Base-by-base conservation (phyloP, 2,329 filamentous ascomycete species). In the Neofusicoccum sp. region DNA sequence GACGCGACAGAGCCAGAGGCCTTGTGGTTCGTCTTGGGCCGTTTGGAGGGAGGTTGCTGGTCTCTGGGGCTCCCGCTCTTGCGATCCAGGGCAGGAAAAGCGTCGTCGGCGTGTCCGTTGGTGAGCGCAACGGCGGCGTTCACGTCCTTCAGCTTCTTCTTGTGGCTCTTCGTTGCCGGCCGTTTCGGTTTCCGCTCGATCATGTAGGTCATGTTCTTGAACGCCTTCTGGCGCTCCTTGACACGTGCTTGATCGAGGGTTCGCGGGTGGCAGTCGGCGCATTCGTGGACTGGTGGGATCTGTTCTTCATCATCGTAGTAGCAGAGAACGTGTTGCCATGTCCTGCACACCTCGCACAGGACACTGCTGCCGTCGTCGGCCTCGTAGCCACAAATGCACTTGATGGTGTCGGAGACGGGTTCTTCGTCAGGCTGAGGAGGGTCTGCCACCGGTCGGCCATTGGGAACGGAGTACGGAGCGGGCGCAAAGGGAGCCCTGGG, bases 311-410 rank as follows among this genome's bases (percentile, higher is more conserved):
- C 84, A 68, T 91, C 90, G 74, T 98, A 98, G 78, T 96, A 98
- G 78, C 95, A 99, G 73, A 92, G 88, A 69, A 96, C 96, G 77
- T 99, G 95, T 78, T 99, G 95, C 95, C 95, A 99, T 53, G 92
- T 95, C 73, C 96, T 90, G 82, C 95, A 99, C 62, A 83, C 86
- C 74, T 98, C 95, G 82, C 95, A 99, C 76, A 93, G 91, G 64
- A 99, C 96, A 63, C 95, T 99, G 76, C 91, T 93, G 77, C 95
- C 95, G 81, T 99, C 95, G 82, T 99, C 95, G 80, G 96, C 92
- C 74, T 86, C 81, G 76, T 89, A 97, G 74, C 87, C 87, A 79
- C 95, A 99, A 69, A 98, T 96, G 84, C 95, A 99, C 82, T 96
- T 96, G 80, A 98, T 97, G 62, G 91, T 96, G 76, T 96, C 96